These are phyloP conservation scores for Melampsora medusae DNA, from an alignment of 1,284 basidiomycete species.

Conservation along the genomic window DNA sequence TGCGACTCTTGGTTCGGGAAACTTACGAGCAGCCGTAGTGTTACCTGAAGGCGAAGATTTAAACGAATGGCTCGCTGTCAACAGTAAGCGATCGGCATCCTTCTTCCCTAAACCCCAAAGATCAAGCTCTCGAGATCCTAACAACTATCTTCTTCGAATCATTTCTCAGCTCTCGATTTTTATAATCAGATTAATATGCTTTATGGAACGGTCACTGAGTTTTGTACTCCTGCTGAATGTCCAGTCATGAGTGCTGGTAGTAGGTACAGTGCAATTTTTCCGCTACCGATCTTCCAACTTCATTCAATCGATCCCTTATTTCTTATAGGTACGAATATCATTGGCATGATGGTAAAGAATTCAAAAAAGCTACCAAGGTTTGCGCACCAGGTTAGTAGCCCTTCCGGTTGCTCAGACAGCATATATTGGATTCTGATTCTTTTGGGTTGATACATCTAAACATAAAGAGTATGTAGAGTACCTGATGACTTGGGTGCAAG, in stretches of 20 bases:
- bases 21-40: constrained; percentile 80
- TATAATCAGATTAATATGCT: constrained; percentile 96
- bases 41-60: constrained; percentile 90
- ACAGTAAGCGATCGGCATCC: constrained; percentile 64
- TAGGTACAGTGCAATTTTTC: constrained; percentile 60
- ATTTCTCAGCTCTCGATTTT: constrained; percentile 77
- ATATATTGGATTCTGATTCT: background rate
- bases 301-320: too few species aligned
- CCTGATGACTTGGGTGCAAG: constrained; percentile 98
- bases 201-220: constrained; percentile 92
- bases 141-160: background rate
- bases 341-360: constrained; percentile 87
- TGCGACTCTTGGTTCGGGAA: constrained; percentile 67
- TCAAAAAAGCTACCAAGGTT: constrained; percentile 87
- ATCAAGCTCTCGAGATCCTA: background rate
- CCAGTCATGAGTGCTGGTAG: constrained; percentile 98
- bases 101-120: constrained; percentile 51
- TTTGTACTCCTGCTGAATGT: constrained; percentile 88
- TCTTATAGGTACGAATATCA: constrained; percentile 69
- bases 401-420: background rate
- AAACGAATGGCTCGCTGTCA: constrained; percentile 95
- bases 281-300: too few species aligned
- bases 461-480: constrained; percentile 84
- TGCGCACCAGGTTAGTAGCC: constrained; percentile 65
- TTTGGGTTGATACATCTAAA: background rate